Evolutionary conservation across 139 green algal genomes (phyloP).

Genomic region (Asterochloris sp.): DNA sequence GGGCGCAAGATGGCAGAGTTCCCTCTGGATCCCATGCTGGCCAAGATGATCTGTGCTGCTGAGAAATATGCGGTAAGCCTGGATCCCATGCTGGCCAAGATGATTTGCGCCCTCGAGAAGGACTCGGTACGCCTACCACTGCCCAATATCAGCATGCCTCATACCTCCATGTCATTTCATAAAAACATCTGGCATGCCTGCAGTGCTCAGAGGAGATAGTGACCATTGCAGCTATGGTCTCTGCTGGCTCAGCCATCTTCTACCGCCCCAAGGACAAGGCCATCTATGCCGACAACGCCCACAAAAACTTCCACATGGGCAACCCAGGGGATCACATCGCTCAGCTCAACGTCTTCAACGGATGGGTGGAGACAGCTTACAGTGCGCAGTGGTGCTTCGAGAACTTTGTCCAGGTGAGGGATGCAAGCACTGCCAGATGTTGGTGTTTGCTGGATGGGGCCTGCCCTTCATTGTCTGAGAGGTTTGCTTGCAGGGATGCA

Average conservation of each 20-base stretch:
- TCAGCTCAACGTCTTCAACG: slow-evolving; percentile 82
- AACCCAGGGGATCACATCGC: slow-evolving; percentile 94
- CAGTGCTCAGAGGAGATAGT: slow-evolving; percentile 74
- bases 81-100: background rate
- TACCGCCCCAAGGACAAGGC: slow-evolving; percentile 97
- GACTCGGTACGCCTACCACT: background rate
- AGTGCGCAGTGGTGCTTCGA: slow-evolving; percentile 92
- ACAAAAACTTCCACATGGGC: slow-evolving; percentile 84
- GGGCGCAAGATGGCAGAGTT: slow-evolving; percentile 97
- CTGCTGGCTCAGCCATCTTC: slow-evolving; percentile 86
- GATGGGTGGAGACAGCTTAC: slow-evolving; percentile 88
- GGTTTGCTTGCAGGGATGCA: too few relatives aligned
- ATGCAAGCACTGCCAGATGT: too few relatives aligned
- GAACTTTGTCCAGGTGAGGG: slow-evolving; percentile 88
- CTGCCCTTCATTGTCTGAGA: too few relatives aligned
- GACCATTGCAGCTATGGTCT: slow-evolving; percentile 93
- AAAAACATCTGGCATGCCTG: background rate
- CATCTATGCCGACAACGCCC: slow-evolving; percentile 90
- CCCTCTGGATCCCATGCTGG: slow-evolving; percentile 94
- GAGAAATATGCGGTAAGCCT: slow-evolving; percentile 71
- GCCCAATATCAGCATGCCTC: background rate
- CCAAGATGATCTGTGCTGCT: slow-evolving; percentile 87
- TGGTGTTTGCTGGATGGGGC: too few relatives aligned
- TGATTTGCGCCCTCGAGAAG: background rate
- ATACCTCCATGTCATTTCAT: background rate